These are phyloP conservation scores for Mycena pura DNA, from an alignment of 768 basidiomycete genomes.

Conservation along the genomic window DNA sequence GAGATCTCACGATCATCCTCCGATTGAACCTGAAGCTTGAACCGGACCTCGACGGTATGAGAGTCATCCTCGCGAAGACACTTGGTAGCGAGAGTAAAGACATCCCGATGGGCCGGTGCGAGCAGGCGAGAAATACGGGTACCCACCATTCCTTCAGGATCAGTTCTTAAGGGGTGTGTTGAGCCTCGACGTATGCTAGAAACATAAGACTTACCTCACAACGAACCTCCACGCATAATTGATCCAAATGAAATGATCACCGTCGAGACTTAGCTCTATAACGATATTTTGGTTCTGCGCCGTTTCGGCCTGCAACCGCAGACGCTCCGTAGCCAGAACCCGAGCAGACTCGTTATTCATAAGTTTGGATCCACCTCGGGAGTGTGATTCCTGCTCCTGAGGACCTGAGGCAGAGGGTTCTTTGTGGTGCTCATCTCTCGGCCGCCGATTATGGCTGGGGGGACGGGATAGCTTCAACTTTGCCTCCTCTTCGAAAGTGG, in stretches of 20 bases:
- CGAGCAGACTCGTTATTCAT: conserved; percentile 76
- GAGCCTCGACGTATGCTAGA: conserved; percentile 1
- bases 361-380: conserved; percentile 50
- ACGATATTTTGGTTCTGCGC: conserved; percentile 97
- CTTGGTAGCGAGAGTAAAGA: conserved; percentile 87
- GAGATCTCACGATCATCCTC: conserved; percentile 61
- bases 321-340: conserved; percentile 85
- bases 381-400: conserved; percentile 40
- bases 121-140: conserved; percentile 84
- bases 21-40: conserved; percentile 82
- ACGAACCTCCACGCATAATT: conserved; percentile 96
- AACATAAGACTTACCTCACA: conserved; percentile 68
- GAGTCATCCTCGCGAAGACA: conserved; percentile 90
- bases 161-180: conserved; percentile 60
- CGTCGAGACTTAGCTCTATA: conserved; percentile 91
- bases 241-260: conserved; percentile 93
- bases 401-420: conserved; percentile 47
- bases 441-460: conserved; percentile 57
- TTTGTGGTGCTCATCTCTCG: conserved; percentile 65
- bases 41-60: conserved; percentile 91
- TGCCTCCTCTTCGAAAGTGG: conserved; percentile 61
- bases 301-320: conserved; percentile 90
- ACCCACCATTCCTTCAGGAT: conserved; percentile 79
- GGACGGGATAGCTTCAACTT: conserved; percentile 57
- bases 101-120: conserved; percentile 76